Evolutionary conservation across 768 basidiomycete genomes (phyloP), one percentile per base, ranked within the genome.

Genomic region (Pleurotus salmoneostramineus): DNA sequence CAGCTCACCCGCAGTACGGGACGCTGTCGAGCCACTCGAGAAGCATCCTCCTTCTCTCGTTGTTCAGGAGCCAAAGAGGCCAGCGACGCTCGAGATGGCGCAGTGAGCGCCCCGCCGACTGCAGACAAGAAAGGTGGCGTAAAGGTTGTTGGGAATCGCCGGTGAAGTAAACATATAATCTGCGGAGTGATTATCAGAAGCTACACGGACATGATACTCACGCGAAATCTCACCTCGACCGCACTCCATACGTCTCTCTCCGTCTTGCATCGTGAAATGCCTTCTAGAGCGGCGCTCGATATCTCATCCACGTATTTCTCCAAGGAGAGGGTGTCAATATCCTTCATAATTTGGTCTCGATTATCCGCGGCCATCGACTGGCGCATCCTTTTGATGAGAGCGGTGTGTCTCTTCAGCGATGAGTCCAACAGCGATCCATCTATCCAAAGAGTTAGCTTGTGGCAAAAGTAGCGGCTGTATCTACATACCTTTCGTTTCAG

Each of bases 221-320:
- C 47, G 54, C 43, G 43, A 48, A 10, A 17, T 64, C 65, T 60
- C 77, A 96, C 97, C 81, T 98, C 95, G 14, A 94, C 90, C 31
- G 94, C 93, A 58, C 87, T 87, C 87, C 90, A 90, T 15, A 93
- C 82, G 64, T 99, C 96, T 62, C 88, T 87, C 70, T 97, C 96
- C 0, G 90, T 91, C 75, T 94, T 97, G 71, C 95, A 96, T 61
- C 89, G 83, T 6, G 72, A 72, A 42, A 95, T 77, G 3, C 97
- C 97, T 67, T 99, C 97, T 2, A 92, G 75, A 1, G 88, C 79
- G 5, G 95, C 95, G 8, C 85, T 84, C 1, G 89, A 91, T 61
- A 98, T 88, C 73, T 99, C 97, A 66, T 97, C 95, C 49, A 95
- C 80, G 69, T 99, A 98, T 72, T 97, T 98, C 74, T 94, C 94